These are phyloP conservation scores for Aspergillus proliferans DNA, from an alignment of 2,329 filamentous ascomycete genomes.

Conservation along the genomic window DNA sequence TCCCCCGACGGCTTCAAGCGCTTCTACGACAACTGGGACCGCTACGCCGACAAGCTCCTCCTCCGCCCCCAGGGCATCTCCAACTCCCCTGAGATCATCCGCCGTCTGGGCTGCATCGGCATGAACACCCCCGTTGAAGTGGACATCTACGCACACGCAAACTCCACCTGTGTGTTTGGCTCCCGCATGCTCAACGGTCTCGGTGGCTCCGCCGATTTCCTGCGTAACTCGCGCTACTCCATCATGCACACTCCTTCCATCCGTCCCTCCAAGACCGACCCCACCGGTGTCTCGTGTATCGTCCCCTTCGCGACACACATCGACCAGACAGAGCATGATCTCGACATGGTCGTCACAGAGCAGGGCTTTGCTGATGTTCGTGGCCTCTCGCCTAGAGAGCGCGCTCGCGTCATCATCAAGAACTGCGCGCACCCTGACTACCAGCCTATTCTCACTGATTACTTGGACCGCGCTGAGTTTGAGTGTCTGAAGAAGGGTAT, in stretches of 20 bases:
- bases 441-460: constrained; percentile 71
- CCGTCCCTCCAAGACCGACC: constrained; percentile 74
- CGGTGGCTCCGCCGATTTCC: constrained; percentile 75
- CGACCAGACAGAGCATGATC: constrained; percentile 88
- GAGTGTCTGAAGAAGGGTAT: constrained; percentile 80
- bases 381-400: constrained; percentile 70
- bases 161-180: constrained; percentile 84
- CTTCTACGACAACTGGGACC: constrained; percentile 81
- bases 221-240: constrained; percentile 71
- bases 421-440: constrained; percentile 85
- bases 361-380: constrained; percentile 78
- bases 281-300: constrained; percentile 74
- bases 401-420: constrained; percentile 76
- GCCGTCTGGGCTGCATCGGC: constrained; percentile 77
- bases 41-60: constrained; percentile 73
- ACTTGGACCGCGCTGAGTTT: constrained; percentile 78
- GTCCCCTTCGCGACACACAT: constrained; percentile 92
- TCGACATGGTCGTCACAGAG: constrained; percentile 78
- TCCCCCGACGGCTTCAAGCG: constrained; percentile 84
- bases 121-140: constrained; percentile 96
- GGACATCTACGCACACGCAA: constrained; percentile 90
- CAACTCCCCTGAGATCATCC: constrained; percentile 86
- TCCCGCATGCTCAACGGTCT: constrained; percentile 81
- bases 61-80: constrained; percentile 82
- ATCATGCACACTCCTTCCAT: constrained; percentile 91